Conservation (phyloP, 1,139 yeast species). For the Saccharomycopsis hybrid region DNA sequence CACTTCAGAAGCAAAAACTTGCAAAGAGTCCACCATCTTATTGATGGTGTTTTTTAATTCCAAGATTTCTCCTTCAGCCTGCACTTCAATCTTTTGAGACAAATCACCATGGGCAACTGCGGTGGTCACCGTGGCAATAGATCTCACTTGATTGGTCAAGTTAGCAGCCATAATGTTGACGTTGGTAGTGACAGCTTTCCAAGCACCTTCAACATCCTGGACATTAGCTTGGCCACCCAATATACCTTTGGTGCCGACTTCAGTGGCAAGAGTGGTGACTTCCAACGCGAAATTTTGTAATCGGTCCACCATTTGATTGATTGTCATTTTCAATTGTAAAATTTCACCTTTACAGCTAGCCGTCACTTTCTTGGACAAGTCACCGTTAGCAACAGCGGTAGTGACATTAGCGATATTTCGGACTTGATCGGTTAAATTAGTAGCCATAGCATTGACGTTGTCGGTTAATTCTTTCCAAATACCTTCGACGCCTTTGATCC, state of each 20-base stretch:
- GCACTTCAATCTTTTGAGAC: constrained; percentile 81
- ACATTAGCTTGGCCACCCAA: constrained; percentile 90
- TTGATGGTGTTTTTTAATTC: constrained; percentile 76
- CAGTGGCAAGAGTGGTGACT: constrained; percentile 79
- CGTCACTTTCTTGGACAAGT: constrained; percentile 75
- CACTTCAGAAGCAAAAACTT: constrained; percentile 82
- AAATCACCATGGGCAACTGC: constrained; percentile 91
- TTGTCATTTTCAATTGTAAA: constrained; percentile 70
- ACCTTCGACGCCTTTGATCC: constrained; percentile 77
- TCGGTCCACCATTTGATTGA: constrained; percentile 82
- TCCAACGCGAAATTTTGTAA: constrained; percentile 84
- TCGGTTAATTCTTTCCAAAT: constrained; percentile 88
- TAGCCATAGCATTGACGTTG: constrained; percentile 87
- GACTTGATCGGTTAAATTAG: constrained; percentile 79
- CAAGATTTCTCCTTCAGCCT: constrained; percentile 80
- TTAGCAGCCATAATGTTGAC: constrained; percentile 89
- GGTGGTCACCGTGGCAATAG: constrained; percentile 85
- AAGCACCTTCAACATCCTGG: constrained; percentile 88
- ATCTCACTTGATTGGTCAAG: constrained; percentile 81
- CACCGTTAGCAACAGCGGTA: constrained; percentile 90
- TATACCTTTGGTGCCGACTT: constrained; percentile 86
- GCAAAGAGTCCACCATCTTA: constrained; percentile 88
- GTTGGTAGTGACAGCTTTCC: constrained; percentile 88
- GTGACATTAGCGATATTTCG: constrained; percentile 88
- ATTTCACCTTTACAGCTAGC: constrained; percentile 90